Base-by-base conservation (phyloP, 2,329 filamentous ascomycete genomes). In the Penicillium sp. region DNA sequence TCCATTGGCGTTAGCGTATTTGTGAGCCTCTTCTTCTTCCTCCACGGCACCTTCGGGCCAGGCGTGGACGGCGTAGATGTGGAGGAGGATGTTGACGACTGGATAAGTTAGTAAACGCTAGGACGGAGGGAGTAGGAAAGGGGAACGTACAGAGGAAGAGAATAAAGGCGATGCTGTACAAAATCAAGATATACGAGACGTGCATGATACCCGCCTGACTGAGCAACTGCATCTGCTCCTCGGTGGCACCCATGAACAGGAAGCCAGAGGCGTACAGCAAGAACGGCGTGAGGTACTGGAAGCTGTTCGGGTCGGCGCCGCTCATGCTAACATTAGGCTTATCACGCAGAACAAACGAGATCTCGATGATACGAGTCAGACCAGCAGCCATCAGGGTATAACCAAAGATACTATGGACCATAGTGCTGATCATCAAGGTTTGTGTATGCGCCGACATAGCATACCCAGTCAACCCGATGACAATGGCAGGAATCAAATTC, bases 181-280 rank as follows among this genome's bases (percentile, higher is more conserved):
- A 82, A 57, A 98, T 93, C 28, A 99, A 84, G 44, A 98, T 88
- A 76, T 98, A 99, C 5, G 93, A 90, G 45, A 98, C 91, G 73
- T 96, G 92, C 28, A 93, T 93, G 71, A 98, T 88, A 62, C 88
- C 85, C 0, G 91, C 90, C 42, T 86, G 82, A 44, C 87, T 84
- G 5, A 98, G 83, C 1, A 97, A 82, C 24, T 83, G 73, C 91
- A 98, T 97, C 79, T 98, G 95, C 80, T 99, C 93, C 76, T 98
- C 95, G 0, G 93, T 98, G 17, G 95, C 94, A 35, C 92, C 91
- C 93, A 98, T 96, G 81, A 99, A 99, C 44, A 99, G 84, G 80
- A 98, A 97, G 1, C 95, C 95, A 3, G 93, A 91, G 6, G 93
- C 93, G 72, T 91, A 96, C 30, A 99, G 86, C 44, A 98, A 85